These are phyloP conservation scores for Penicillium chermesinum DNA, from an alignment of 495 filamentous ascomycete species.

Conservation along the genomic window DNA sequence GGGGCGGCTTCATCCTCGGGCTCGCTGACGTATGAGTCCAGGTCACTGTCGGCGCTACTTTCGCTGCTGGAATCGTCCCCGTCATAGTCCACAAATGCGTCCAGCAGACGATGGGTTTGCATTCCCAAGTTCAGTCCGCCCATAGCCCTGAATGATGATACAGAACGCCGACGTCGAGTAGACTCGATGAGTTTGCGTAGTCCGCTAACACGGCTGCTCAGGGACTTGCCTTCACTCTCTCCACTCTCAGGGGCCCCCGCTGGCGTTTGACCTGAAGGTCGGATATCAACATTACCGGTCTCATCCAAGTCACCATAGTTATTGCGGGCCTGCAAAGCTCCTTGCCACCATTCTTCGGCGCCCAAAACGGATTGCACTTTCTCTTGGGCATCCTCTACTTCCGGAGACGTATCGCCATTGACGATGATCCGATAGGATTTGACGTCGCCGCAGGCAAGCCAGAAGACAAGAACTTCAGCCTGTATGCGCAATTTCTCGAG, in stretches of 20 bases:
- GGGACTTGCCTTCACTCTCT: constrained; percentile 41
- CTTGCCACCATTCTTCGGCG: constrained; percentile 79
- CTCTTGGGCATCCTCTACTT: constrained; percentile 40
- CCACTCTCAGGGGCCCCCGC: constrained; percentile 52
- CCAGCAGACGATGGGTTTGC: constrained; percentile 66
- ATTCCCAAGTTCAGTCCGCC: constrained; percentile 66
- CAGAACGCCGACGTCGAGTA: constrained; percentile 53
- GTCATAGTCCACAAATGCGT: constrained; percentile 56
- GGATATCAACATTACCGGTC: constrained; percentile 11
- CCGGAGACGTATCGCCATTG: constrained; percentile 51
- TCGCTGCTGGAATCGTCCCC: constrained; percentile 44
- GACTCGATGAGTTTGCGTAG: constrained; percentile 46
- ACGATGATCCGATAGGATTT: constrained; percentile 73
- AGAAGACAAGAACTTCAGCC: constrained; percentile 74
- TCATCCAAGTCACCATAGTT: constrained; percentile 20
- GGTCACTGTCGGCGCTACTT: constrained; percentile 43
- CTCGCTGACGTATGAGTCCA: constrained; percentile 35
- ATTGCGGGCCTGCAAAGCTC: constrained; percentile 57
- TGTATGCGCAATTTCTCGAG: constrained; percentile 78
- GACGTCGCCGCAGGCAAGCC: constrained; percentile 69
- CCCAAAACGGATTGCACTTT: constrained; percentile 56
- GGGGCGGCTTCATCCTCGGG: constrained; percentile 30
- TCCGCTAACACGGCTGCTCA: constrained; percentile 40
- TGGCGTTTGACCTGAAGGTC: constrained; percentile 23
- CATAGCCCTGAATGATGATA: constrained; percentile 57